Evolutionary conservation across 2,329 filamentous ascomycete genomes (phyloP).

Genomic region (Uncinocarpus reesii): DNA sequence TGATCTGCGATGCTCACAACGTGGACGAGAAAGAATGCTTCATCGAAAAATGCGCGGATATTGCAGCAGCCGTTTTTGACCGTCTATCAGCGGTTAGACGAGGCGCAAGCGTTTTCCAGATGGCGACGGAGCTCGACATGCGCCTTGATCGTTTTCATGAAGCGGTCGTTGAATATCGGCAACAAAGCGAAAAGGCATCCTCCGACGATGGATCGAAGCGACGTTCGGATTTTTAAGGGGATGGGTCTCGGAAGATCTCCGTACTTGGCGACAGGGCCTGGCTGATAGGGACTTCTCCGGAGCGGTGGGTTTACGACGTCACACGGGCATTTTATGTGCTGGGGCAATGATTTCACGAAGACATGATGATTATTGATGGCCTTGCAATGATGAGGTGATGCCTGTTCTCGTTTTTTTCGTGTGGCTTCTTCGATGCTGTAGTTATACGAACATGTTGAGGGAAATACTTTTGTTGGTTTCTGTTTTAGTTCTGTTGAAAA

Average conservation of each 20-base stretch:
- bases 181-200: slow-evolving; percentile 4
- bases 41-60: slow-evolving; percentile 20
- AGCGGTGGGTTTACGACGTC: slow-evolving; percentile 8
- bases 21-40: slow-evolving; percentile 17
- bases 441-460: slow-evolving; percentile 8
- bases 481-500: not conserved
- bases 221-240: slow-evolving; percentile 4
- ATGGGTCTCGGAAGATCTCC: slow-evolving; percentile 10
- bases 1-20: slow-evolving; percentile 21
- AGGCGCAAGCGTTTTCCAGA: slow-evolving; percentile 18
- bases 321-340: slow-evolving; percentile 1
- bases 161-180: slow-evolving; percentile 26
- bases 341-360: not conserved
- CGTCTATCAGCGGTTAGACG: slow-evolving; percentile 22
- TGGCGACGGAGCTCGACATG: slow-evolving; percentile 21
- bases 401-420: not conserved
- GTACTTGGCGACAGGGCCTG: slow-evolving; percentile 14
- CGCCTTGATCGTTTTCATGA: slow-evolving; percentile 23
- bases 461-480: not conserved
- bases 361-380: not conserved
- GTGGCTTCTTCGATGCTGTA: slow-evolving; percentile 3
- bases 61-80: slow-evolving; percentile 27
- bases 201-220: not conserved
- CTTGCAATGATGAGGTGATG: not conserved
- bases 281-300: slow-evolving; percentile 12